Conservation (phyloP, 2,329 filamentous ascomycete genomes). For the Aspergillus fischeri region DNA sequence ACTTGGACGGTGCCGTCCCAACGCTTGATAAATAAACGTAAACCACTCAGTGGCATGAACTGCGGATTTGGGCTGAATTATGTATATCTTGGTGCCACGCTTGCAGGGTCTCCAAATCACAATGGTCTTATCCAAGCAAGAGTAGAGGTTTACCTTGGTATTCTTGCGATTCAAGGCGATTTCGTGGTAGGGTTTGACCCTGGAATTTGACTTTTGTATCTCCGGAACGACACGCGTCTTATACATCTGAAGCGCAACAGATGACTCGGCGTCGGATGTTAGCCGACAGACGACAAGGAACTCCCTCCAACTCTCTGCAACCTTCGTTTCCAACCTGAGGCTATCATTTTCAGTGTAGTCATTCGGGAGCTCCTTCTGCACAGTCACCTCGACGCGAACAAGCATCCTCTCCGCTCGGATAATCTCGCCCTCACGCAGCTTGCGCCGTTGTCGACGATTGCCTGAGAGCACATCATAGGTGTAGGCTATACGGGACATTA, state of each 20-base stretch:
- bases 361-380: slow-evolving; percentile 50
- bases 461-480: slow-evolving; percentile 34
- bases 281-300: slow-evolving; percentile 60
- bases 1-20: slow-evolving; percentile 56
- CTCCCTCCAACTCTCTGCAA: slow-evolving; percentile 63
- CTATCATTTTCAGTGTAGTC: slow-evolving; percentile 64
- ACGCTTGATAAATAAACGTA: slow-evolving; percentile 57
- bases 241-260: slow-evolving; percentile 57
- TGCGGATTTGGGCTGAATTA: slow-evolving; percentile 58
- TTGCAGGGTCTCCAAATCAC: slow-evolving; percentile 57
- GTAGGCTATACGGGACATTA: slow-evolving; percentile 35
- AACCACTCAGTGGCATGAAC: slow-evolving; percentile 65
- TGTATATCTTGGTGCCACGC: slow-evolving; percentile 55
- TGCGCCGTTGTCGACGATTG: slow-evolving; percentile 31
- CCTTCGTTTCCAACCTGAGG: slow-evolving; percentile 54
- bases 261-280: slow-evolving; percentile 50
- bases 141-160: slow-evolving; percentile 60
- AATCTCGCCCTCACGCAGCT: slow-evolving; percentile 55
- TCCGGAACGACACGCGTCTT: slow-evolving; percentile 61
- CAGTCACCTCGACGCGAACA: slow-evolving; percentile 55
- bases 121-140: slow-evolving; percentile 63
- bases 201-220: slow-evolving; percentile 50
- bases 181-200: slow-evolving; percentile 54
- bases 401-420: slow-evolving; percentile 68
- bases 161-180: slow-evolving; percentile 52